Evolutionary conservation across 2,329 filamentous ascomycete species (phyloP).

Genomic region (Grosmannia clavigera): DNA sequence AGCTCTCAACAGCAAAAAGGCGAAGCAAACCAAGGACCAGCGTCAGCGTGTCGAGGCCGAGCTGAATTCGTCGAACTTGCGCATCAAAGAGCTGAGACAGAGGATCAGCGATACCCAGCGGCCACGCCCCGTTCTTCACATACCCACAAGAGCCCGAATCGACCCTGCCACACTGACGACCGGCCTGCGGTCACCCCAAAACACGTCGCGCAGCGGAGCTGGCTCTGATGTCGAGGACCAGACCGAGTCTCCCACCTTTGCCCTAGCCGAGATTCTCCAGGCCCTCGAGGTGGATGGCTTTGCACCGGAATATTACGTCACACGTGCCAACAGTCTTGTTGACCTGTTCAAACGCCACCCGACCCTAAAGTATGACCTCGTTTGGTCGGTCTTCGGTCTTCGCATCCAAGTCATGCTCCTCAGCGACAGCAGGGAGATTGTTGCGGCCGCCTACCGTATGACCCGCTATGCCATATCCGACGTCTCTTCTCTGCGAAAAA

Average conservation of each 20-base stretch:
- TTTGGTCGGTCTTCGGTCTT: slow-evolving; percentile 88
- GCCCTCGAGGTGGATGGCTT: slow-evolving; percentile 80
- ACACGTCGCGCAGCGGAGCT: slow-evolving; percentile 40
- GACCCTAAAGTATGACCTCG: slow-evolving; percentile 89
- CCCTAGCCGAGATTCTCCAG: slow-evolving; percentile 79
- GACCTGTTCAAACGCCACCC: slow-evolving; percentile 90
- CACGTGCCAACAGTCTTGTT: slow-evolving; percentile 82
- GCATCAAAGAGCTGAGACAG: slow-evolving; percentile 47
- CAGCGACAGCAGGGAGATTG: slow-evolving; percentile 89
- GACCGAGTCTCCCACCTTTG: slow-evolving; percentile 80
- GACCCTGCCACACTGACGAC: slow-evolving; percentile 31
- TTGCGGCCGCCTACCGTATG: slow-evolving; percentile 86
- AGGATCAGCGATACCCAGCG: slow-evolving; percentile 49
- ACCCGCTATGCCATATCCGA: slow-evolving; percentile 93
- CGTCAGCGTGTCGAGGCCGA: slow-evolving; percentile 72
- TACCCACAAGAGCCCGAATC: slow-evolving; percentile 39
- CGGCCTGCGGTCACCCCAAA: slow-evolving; percentile 44
- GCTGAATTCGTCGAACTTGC: slow-evolving; percentile 73
- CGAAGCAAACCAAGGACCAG: slow-evolving; percentile 87
- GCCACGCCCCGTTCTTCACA: slow-evolving; percentile 34
- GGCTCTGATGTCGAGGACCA: slow-evolving; percentile 55
- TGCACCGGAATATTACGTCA: slow-evolving; percentile 89
- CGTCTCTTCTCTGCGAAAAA: slow-evolving; percentile 74
- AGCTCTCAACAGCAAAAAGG: slow-evolving; percentile 85
- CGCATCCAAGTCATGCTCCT: slow-evolving; percentile 93